phyloP scores from a whole-genome alignment of 768 basidiomycete species.

The Trametes maxima region DNA sequence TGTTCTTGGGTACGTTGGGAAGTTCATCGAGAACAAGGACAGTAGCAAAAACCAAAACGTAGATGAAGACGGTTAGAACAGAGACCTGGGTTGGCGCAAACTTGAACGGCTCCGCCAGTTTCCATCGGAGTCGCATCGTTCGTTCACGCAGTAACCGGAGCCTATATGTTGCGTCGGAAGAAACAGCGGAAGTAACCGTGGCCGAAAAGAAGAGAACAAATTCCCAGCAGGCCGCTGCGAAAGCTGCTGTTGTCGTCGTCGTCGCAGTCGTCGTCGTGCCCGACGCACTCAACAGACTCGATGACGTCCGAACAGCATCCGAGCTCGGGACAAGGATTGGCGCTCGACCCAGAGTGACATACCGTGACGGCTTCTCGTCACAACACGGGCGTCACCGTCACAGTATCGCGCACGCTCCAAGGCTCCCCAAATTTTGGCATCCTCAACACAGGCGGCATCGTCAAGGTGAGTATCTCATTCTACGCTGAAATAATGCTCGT shows the following conservation, averaged over 20 bases:
- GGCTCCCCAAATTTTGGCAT: conserved; percentile 21
- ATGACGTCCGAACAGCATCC: neutral
- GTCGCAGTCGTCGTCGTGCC: neutral
- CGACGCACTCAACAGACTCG: neutral
- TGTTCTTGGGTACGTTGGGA: conserved; percentile 45
- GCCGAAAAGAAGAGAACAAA: neutral
- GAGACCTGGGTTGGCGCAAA: conserved; percentile 49
- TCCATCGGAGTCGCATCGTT: neutral
- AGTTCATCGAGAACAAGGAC: conserved; percentile 54
- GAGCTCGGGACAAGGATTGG: neutral
- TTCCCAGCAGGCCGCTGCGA: neutral
- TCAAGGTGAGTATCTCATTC: conserved; percentile 33
- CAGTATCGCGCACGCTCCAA: conserved; percentile 9
- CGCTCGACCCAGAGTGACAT: neutral
- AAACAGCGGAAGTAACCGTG: neutral
- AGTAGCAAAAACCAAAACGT: conserved; percentile 47
- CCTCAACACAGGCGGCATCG: conserved; percentile 33
- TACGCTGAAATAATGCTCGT: conserved; percentile 11
- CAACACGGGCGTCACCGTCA: conserved; percentile 11
- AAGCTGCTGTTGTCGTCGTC: neutral
- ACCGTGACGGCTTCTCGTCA: neutral
- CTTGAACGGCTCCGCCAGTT: conserved; percentile 22
- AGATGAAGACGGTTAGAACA: conserved; percentile 49
- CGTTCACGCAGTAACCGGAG: neutral
- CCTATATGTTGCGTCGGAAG: neutral